These are phyloP conservation scores for Phyllosticta ampelicida DNA, from an alignment of 2,329 filamentous ascomycete species.

Conservation along the genomic window DNA sequence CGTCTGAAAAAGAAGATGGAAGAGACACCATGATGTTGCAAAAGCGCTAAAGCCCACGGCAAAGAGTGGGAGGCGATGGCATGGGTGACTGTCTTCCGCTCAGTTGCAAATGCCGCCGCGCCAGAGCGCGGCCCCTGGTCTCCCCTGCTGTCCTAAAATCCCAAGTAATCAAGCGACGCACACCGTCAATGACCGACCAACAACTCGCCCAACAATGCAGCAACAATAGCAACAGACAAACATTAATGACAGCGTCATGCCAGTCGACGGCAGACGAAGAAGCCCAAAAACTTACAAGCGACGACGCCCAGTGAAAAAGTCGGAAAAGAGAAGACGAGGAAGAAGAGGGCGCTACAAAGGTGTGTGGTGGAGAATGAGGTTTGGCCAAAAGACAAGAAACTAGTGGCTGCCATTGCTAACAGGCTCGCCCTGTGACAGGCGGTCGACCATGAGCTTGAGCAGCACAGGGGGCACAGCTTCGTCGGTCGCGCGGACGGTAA, in stretches of 20 bases:
- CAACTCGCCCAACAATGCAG: neutral
- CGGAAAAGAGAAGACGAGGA: neutral
- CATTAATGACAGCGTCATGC: neutral
- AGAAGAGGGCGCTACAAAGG: neutral
- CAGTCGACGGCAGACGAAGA: neutral
- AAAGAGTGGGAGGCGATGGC: too few relatives aligned
- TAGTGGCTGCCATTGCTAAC: neutral
- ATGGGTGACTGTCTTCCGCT: too few relatives aligned
- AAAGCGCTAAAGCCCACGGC: too few relatives aligned
- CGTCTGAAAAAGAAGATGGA: too few relatives aligned
- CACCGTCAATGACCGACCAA: neutral
- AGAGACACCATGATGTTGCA: too few relatives aligned
- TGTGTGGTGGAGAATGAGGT: neutral
- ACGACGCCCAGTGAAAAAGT: neutral
- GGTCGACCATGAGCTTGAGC: conserved; percentile 78
- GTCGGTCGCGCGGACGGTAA: conserved; percentile 89
- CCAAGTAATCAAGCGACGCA: neutral
- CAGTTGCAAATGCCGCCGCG: neutral
- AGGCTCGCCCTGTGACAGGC: conserved; percentile 47
- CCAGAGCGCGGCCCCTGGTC: neutral
- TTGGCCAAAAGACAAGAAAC: neutral
- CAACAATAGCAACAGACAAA: neutral
- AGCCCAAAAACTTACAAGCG: neutral
- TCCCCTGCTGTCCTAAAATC: neutral
- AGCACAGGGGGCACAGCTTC: conserved; percentile 73